Percentiles rank a stretch among this genome's conserved stretches.
Conservation (phyloP, 2,329 filamentous ascomycete genomes). For the Alternaria metachromatica region DNA sequence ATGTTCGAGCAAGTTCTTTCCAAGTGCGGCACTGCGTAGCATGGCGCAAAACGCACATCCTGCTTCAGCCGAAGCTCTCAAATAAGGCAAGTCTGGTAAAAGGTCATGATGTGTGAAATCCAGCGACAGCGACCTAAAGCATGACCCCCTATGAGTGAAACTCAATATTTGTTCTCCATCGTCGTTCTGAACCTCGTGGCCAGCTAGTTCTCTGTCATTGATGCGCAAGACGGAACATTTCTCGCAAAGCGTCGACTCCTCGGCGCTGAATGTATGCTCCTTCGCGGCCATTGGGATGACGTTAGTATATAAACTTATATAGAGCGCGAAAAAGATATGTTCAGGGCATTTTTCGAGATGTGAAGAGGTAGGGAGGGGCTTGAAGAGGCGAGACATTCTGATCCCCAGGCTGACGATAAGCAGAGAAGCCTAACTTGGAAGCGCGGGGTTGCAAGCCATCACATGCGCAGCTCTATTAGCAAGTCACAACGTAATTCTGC, state of each 20-base stretch:
- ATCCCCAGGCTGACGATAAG: background rate
- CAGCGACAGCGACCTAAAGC: too few relatives aligned
- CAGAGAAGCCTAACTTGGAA: background rate
- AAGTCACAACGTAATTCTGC: background rate
- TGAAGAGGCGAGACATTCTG: background rate
- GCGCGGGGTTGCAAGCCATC: background rate
- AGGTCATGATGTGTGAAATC: rapidly evolving
- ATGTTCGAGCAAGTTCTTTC: rapidly evolving
- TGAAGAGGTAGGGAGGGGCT: background rate
- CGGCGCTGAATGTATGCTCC: background rate
- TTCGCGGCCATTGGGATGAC: background rate
- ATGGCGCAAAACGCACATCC: background rate
- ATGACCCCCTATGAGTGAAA: too few relatives aligned
- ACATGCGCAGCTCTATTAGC: background rate
- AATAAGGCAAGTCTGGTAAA: background rate
- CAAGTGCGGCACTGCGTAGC: background rate
- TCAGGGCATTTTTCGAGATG: too few relatives aligned
- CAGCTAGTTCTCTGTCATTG: background rate
- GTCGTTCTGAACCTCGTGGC: rapidly evolving
- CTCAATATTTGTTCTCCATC: background rate
- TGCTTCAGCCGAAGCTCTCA: background rate
- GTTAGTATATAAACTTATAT: background rate
- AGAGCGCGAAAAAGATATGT: too few relatives aligned
- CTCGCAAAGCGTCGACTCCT: background rate
- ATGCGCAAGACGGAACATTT: background rate